Evolutionary conservation across 495 filamentous ascomycete genomes (phyloP).

Genomic region (Chaetomium fimeti): DNA sequence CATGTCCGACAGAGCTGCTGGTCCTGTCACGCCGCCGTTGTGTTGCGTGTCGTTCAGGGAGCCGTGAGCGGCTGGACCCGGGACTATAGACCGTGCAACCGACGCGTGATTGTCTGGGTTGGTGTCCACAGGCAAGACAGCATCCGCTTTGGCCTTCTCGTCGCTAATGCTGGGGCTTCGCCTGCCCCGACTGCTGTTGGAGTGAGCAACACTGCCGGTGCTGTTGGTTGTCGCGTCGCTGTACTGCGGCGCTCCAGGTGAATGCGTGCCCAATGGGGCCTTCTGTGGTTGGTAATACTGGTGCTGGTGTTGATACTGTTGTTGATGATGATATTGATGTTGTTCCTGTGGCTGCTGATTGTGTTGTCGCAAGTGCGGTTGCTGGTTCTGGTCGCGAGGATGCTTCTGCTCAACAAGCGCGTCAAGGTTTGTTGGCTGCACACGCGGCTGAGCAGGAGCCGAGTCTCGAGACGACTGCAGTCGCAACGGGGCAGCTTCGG

Average conservation of each 20-base stretch:
- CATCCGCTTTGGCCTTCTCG: conserved; percentile 25
- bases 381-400: conserved; percentile 16
- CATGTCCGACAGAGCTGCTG: conserved; percentile 40
- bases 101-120: conserved; percentile 23
- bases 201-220: conserved; percentile 15
- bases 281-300: conserved; percentile 15
- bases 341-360: conserved; percentile 20
- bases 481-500: conserved; percentile 36
- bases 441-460: conserved; percentile 32
- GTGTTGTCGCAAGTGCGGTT: conserved; percentile 18
- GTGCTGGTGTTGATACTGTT: conserved; percentile 17
- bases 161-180: conserved; percentile 21
- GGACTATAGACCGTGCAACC: conserved; percentile 16
- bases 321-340: conserved; percentile 3
- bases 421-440: conserved; percentile 25
- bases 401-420: conserved; percentile 23
- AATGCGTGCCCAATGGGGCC: not conserved
- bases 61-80: conserved; percentile 13
- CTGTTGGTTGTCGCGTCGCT: conserved; percentile 5
- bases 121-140: conserved; percentile 24
- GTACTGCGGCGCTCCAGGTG: not conserved
- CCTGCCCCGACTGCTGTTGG: conserved; percentile 19
- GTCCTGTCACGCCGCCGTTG: conserved; percentile 31
- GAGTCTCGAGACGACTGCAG: conserved; percentile 35
- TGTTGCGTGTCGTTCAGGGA: conserved; percentile 28